These are phyloP conservation scores for Cyclostephanos invisitatus DNA, from an alignment of 108 stramenopile species.

Conservation along the genomic window DNA sequence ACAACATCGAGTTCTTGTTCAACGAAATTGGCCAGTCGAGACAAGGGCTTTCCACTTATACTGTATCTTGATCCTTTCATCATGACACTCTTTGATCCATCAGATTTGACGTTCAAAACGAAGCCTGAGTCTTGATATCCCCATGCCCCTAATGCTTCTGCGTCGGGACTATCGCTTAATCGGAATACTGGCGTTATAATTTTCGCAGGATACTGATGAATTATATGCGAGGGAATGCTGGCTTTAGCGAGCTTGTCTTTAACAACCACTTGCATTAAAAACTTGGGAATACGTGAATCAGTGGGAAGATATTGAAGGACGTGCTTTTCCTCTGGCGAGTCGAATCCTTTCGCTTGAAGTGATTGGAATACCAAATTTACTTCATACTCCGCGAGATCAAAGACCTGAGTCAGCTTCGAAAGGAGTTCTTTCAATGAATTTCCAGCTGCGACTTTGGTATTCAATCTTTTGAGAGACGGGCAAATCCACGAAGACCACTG, in stretches of 20 bases:
- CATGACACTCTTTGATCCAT: conserved; percentile 56
- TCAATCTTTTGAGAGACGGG: conserved; percentile 1
- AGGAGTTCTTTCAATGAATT: conserved; percentile 24
- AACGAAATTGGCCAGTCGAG: conserved; percentile 73
- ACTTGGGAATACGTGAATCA: conserved; percentile 42
- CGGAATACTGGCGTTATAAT: conserved; percentile 15
- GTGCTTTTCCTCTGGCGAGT: conserved; percentile 50
- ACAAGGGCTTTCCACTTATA: conserved; percentile 57
- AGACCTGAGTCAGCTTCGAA: conserved; percentile 32
- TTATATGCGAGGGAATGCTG: neutral
- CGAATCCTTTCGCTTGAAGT: conserved; percentile 60
- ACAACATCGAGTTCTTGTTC: conserved; percentile 67
- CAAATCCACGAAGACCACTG: conserved; percentile 71
- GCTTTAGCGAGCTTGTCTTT: conserved; percentile 23
- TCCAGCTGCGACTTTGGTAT: conserved; percentile 5
- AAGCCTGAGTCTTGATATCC: conserved; percentile 82
- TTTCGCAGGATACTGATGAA: neutral
- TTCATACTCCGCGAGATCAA: conserved; percentile 57
- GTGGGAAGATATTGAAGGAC: conserved; percentile 53
- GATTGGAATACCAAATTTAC: conserved; percentile 42
- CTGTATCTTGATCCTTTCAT: conserved; percentile 79
- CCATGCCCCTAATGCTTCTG: conserved; percentile 84
- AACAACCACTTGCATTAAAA: conserved; percentile 57
- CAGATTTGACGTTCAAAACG: conserved; percentile 47
- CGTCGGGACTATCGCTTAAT: conserved; percentile 11